phyloP scores from a whole-genome alignment of 306 rosid species.

The Cicer bijugum region DNA sequence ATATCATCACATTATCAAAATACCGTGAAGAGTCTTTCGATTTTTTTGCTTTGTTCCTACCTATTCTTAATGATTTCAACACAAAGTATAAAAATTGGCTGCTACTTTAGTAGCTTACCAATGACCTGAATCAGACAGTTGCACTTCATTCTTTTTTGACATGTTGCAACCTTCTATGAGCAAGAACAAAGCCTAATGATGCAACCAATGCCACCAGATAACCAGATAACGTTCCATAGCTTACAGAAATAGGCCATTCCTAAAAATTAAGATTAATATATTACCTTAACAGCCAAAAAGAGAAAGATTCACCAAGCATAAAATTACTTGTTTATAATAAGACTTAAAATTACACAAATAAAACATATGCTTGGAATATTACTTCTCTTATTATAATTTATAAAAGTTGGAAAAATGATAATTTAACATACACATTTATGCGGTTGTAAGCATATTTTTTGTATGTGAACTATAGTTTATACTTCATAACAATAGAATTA shows the following conservation, averaged over 20 bases:
- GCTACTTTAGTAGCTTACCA: neutral
- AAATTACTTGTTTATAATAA: no score
- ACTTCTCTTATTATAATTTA: no score
- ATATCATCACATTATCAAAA: neutral
- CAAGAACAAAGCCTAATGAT: constrained; percentile 55
- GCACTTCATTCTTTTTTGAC: constrained; percentile 66
- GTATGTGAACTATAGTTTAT: no score
- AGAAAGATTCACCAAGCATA: neutral
- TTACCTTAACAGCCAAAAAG: constrained; percentile 17
- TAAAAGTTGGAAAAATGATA: no score
- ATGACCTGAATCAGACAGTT: constrained; percentile 21
- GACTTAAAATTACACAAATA: no score
- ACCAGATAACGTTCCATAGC: constrained; percentile 76
- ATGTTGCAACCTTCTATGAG: constrained; percentile 46
- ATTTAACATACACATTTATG: no score
- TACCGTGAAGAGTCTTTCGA: neutral
- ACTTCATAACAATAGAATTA: neutral
- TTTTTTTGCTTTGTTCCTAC: neutral
- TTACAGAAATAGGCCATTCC: constrained; percentile 97
- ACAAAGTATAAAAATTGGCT: neutral
- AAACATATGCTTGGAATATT: no score
- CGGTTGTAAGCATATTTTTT: no score
- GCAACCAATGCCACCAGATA: constrained; percentile 62
- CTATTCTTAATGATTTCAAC: neutral
- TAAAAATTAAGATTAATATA: constrained; percentile 43